A percentile compares a stretch with the other conserved stretches of the same genome.
phyloP scores from a whole-genome alignment of 1,284 basidiomycete species.

The Melampsora occidentalis region DNA sequence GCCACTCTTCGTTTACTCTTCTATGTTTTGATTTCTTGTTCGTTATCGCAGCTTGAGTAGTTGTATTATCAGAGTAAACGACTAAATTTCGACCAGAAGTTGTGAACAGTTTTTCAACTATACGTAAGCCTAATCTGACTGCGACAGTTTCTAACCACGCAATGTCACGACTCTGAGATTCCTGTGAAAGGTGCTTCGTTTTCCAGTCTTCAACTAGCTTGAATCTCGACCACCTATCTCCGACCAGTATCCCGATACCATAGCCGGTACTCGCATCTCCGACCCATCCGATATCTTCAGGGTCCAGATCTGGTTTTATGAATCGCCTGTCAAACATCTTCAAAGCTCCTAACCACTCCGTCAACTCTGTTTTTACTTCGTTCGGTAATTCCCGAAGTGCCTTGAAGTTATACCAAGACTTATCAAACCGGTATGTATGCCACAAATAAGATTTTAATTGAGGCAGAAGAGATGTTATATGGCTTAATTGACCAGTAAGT shows the following conservation, averaged over 20 bases:
- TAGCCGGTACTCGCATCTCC: constrained; percentile 4
- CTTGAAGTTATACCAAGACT: not conserved
- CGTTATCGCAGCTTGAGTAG: not conserved
- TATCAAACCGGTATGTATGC: not conserved
- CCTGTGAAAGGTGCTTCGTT: not conserved
- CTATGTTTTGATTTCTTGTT: not conserved
- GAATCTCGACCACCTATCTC: not conserved
- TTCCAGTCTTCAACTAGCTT: not conserved
- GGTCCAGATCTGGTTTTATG: too few species aligned
- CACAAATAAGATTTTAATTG: not conserved
- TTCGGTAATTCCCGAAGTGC: not conserved
- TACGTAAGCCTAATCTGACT: not conserved
- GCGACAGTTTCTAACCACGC: constrained; percentile 8
- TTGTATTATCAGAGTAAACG: too few species aligned
- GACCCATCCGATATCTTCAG: not conserved
- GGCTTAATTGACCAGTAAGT: not conserved
- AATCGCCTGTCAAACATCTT: too few species aligned
- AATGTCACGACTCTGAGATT: not conserved
- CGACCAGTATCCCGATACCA: not conserved
- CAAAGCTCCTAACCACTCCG: too few species aligned
- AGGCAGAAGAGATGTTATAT: not conserved
- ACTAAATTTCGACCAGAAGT: too few species aligned
- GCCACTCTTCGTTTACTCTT: too few species aligned
- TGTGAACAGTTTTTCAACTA: too few species aligned
- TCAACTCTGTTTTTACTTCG: too few species aligned